Conservation (phyloP, 257 asterid genomes). For the Solanum peruvianum region DNA sequence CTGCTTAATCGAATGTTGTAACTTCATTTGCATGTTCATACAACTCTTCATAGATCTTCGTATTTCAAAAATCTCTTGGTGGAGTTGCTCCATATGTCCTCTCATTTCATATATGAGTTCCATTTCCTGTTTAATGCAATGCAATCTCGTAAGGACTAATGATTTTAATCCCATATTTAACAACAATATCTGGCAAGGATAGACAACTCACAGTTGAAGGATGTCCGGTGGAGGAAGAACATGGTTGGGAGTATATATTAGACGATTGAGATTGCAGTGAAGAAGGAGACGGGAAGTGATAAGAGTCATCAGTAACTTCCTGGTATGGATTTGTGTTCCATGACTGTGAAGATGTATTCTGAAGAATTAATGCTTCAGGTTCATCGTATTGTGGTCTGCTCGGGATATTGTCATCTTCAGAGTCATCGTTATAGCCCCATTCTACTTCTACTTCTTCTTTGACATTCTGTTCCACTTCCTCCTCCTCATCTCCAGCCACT, state of each 20-base stretch:
- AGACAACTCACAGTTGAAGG: conserved; percentile 45
- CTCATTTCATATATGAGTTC: conserved; percentile 64
- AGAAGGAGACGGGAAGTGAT: conserved; percentile 28
- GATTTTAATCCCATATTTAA: not conserved
- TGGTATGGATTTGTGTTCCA: conserved; percentile 30
- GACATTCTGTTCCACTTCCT: not conserved
- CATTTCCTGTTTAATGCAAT: conserved; percentile 45
- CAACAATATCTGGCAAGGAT: not conserved
- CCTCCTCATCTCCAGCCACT: not conserved
- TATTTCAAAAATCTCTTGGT: conserved; percentile 57
- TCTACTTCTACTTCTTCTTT: not conserved
- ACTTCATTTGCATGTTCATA: conserved; percentile 47
- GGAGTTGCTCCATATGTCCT: conserved; percentile 74
- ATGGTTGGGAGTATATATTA: conserved; percentile 17
- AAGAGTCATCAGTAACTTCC: conserved; percentile 31
- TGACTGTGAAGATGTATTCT: conserved; percentile 14
- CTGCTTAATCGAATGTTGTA: conserved; percentile 45
- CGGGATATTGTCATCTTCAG: conserved; percentile 27
- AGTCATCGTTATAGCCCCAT: conserved; percentile 13
- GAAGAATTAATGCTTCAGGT: conserved; percentile 20
- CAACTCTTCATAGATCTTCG: conserved; percentile 57
- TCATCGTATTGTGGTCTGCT: conserved; percentile 19
- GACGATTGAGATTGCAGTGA: conserved; percentile 30
- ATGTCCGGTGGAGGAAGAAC: conserved; percentile 19
- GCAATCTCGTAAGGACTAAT: not conserved